Percentiles rank a stretch among this genome's conserved stretches.
Evolutionary conservation across 176 grass and related monocot genomes (phyloP).

Genomic region (Triticum monococcum): DNA sequence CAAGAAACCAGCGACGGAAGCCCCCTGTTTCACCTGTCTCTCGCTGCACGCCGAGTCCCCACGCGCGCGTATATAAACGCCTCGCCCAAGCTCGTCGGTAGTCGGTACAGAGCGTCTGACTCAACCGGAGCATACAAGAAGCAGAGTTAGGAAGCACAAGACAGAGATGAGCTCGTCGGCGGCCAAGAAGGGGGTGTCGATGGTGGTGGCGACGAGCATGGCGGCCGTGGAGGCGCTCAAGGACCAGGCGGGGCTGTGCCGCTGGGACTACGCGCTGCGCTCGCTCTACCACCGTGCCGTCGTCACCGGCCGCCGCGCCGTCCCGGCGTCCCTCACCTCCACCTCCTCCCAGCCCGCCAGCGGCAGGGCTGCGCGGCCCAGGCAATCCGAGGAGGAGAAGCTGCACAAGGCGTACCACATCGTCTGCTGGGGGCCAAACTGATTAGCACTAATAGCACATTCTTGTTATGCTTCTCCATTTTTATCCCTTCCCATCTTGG

Average conservation of each 20-base stretch:
- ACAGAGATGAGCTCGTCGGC: conserved; percentile 16
- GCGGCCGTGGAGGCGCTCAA: conserved; percentile 71
- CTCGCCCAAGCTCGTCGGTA: neutral
- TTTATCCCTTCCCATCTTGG: neutral
- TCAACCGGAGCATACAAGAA: too few species aligned
- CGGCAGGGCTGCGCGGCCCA: neutral
- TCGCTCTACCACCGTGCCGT: conserved; percentile 41
- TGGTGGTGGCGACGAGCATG: conserved; percentile 62
- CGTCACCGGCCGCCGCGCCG: conserved; percentile 29
- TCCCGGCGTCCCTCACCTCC: conserved; percentile 19
- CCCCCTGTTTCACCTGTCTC: conserved; percentile 19
- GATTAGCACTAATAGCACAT: neutral
- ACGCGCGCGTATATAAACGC: neutral
- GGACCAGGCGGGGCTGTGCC: conserved; percentile 69
- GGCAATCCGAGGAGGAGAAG: conserved; percentile 44
- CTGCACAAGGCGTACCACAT: conserved; percentile 64
- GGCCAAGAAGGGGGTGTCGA: conserved; percentile 45
- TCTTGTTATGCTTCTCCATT: neutral
- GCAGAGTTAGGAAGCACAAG: neutral
- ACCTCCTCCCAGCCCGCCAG: neutral
- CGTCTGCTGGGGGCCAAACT: conserved; percentile 77
- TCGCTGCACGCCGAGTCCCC: neutral
- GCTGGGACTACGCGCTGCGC: conserved; percentile 64
- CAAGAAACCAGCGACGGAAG: conserved; percentile 29
- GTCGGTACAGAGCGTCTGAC: too few species aligned